These are phyloP conservation scores for Cryptosporidium baileyi DNA, from an alignment of 169 alveolate genomes.

Conservation along the genomic window DNA sequence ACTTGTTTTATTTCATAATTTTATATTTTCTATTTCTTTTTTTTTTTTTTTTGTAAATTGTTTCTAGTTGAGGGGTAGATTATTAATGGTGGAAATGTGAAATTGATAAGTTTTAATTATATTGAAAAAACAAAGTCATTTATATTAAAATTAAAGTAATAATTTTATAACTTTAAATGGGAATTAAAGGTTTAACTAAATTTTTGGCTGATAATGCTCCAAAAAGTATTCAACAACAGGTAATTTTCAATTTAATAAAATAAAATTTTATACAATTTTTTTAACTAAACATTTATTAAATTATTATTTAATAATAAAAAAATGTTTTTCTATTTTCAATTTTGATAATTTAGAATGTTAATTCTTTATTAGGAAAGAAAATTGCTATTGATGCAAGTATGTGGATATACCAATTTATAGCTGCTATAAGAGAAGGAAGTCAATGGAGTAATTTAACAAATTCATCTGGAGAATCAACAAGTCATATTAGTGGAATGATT, in stretches of 20 bases:
- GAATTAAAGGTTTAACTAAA: constrained; percentile 90
- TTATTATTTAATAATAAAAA: not conserved
- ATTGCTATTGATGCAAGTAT: constrained; percentile 85
- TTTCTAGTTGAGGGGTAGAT: not conserved
- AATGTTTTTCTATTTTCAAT: not conserved
- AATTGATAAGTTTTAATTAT: not conserved
- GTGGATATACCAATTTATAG: constrained; percentile 84
- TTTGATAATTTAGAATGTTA: constrained; percentile 22
- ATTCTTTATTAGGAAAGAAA: constrained; percentile 74
- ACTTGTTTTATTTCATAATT: not conserved
- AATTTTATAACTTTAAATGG: constrained; percentile 77
- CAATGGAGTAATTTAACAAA: constrained; percentile 67
- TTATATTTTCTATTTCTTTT: not conserved
- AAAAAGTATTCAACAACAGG: constrained; percentile 54
- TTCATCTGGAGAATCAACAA: constrained; percentile 75
- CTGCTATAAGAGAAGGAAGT: constrained; percentile 71
- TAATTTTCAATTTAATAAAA: constrained; percentile 55
- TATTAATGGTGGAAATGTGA: not conserved
- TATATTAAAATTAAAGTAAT: not conserved
- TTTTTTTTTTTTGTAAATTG: not conserved
- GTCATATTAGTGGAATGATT: constrained; percentile 89
- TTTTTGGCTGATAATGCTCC: constrained; percentile 91
- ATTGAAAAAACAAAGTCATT: not conserved
- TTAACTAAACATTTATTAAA: not conserved
- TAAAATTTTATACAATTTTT: not conserved